Conservation (phyloP, 805 yeast species). For the Teunomyces panamensis region DNA sequence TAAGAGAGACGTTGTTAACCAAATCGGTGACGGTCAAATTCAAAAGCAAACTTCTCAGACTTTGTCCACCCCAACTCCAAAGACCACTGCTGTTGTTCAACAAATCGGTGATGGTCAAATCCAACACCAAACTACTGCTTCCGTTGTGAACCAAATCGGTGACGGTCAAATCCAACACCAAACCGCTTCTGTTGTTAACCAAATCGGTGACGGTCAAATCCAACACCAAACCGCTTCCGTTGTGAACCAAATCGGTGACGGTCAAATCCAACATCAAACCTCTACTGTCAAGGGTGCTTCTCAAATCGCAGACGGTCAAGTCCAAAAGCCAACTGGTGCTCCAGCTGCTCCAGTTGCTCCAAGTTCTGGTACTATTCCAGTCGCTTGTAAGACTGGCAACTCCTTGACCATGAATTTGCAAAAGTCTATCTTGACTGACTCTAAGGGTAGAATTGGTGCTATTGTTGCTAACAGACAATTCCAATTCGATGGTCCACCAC, state of each 20-base stretch:
- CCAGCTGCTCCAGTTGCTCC: constrained; percentile 5
- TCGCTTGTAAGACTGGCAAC: constrained; percentile 20
- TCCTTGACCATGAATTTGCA: constrained; percentile 56
- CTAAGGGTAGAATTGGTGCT: constrained; percentile 67
- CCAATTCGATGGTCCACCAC: constrained; percentile 79
- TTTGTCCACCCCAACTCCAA: constrained; percentile 44
- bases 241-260: constrained; percentile 16
- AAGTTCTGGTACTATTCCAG: constrained; percentile 7
- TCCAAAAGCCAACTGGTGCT: constrained; percentile 20
- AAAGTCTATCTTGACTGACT: constrained; percentile 53
- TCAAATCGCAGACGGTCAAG: constrained; percentile 32
- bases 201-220: constrained; percentile 29
- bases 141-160: constrained; percentile 45
- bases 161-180: constrained; percentile 46
- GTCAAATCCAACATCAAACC: constrained; percentile 27
- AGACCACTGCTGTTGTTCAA: constrained; percentile 34
- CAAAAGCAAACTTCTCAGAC: constrained; percentile 40
- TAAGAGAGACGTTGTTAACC: constrained; percentile 11
- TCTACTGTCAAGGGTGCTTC: constrained; percentile 21
- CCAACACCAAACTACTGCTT: constrained; percentile 23
- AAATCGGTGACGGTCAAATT: constrained; percentile 58
- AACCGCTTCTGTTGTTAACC: constrained; percentile 20
- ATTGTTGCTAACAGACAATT: constrained; percentile 81
- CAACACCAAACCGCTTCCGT: constrained; percentile 27
- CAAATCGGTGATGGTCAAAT: constrained; percentile 41